These are phyloP conservation scores for Cucumis melo DNA, from an alignment of 306 rosid species.

Conservation along the genomic window DNA sequence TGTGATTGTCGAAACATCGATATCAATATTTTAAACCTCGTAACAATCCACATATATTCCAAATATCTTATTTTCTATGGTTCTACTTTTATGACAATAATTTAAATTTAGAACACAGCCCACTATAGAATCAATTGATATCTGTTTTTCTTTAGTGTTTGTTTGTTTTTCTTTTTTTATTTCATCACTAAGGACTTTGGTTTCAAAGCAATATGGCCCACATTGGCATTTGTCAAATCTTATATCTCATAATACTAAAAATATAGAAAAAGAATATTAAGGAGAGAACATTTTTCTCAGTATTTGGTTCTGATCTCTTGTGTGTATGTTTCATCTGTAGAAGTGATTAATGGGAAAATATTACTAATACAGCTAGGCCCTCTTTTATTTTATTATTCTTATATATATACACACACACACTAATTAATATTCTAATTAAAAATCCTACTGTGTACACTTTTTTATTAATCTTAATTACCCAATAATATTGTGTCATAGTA, in stretches of 20 bases:
- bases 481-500: too few relatives aligned
- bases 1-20: too few relatives aligned
- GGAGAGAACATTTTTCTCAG: not conserved
- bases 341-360: not conserved
- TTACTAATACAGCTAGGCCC: not conserved
- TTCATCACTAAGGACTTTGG: not conserved
- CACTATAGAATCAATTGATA: not conserved
- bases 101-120: not conserved
- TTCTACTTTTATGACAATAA: not conserved
- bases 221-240: not conserved
- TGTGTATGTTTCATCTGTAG: not conserved
- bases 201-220: not conserved
- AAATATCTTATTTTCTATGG: conserved; percentile 1
- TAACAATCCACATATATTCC: conserved; percentile 5
- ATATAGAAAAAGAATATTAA: not conserved
- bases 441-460: too few relatives aligned
- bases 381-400: not conserved
- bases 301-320: not conserved
- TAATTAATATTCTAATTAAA: too few relatives aligned
- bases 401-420: too few relatives aligned
- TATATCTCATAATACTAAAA: not conserved
- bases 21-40: too few relatives aligned
- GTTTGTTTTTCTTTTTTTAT: not conserved
- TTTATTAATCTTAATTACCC: too few relatives aligned
- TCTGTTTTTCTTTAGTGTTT: not conserved